phyloP scores from a whole-genome alignment of 139 green algal genomes.

The Picochlorum sp. region DNA sequence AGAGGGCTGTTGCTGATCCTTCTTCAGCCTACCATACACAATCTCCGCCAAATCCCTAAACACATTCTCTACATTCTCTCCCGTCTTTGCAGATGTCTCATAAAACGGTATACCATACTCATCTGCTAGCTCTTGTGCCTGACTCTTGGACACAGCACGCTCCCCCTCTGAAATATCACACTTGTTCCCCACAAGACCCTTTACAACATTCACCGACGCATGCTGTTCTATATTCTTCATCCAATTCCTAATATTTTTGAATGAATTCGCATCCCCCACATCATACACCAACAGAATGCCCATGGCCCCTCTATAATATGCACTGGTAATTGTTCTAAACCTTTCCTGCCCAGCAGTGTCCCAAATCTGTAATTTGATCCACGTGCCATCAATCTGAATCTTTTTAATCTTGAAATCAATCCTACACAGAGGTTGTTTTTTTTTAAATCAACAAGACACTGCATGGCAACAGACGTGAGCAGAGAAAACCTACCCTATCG shows the following conservation, averaged over 20 bases:
- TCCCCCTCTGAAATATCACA: constrained; percentile 80
- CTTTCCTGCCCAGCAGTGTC: constrained; percentile 97
- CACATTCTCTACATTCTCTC: constrained; percentile 74
- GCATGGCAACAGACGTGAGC: too few species aligned
- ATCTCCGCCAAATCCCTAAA: constrained; percentile 22
- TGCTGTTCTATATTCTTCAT: constrained; percentile 98
- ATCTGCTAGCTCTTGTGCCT: constrained; percentile 77
- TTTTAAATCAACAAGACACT: too few species aligned
- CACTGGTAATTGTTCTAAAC: constrained; percentile 95
- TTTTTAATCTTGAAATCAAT: constrained; percentile 99
- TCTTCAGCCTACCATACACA: constrained; percentile 18
- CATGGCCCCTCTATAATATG: constrained; percentile 95
- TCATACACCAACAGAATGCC: constrained; percentile 98
- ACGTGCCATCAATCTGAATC: constrained; percentile 84
- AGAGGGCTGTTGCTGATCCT: not conserved
- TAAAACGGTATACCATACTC: constrained; percentile 90
- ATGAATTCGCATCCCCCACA: constrained; percentile 87
- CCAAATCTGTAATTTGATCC: constrained; percentile 98
- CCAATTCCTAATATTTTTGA: constrained; percentile 97
- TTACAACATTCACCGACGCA: constrained; percentile 89
- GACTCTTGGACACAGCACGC: constrained; percentile 60
- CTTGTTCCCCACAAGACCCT: constrained; percentile 96
- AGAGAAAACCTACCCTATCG: constrained; percentile 68
- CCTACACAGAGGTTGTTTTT: constrained; percentile 23
- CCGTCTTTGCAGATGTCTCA: constrained; percentile 83